Base-by-base conservation (phyloP, 225 moss, liverwort and hornwort genomes). In the Asterella californica region DNA sequence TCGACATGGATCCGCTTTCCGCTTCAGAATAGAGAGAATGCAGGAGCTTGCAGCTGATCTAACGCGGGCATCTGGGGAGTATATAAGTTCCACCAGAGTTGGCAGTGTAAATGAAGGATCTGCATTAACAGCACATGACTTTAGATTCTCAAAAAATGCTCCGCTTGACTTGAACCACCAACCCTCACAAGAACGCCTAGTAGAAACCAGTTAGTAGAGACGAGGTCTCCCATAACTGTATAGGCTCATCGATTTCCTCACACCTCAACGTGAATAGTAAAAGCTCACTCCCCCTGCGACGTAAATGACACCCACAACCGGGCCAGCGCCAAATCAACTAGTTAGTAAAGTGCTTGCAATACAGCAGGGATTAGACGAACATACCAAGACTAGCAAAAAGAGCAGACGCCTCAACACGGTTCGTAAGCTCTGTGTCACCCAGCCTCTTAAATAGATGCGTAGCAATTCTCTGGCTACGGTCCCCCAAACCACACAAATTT, bases 301-400 rank as follows among this genome's bases (percentile, higher is more conserved):
- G 33, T 33, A 30, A 9, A 18, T 72, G 25, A 30, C 14, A 17
- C 52, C 15, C 29, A 29, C 15, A 2, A n/a, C 4, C 53, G 4
- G 30, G 48, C 32, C 30, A 74, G 50, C 52, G 30, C 0, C 50
- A 70, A 74, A 14, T 18, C 15, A 33, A 33, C 45, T 33, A 15
- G 7, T 2, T 52, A 12, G 45, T 0, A 19, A 69, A 47, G 10
- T 15, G 2, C 49, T 53, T 32, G 19, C 34, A 0, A 45, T 70
- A 37, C 1, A 1, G 69, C 11, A 19, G 69, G 30, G 27, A 19
- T 76, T 36, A 18, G n/a, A 29, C 18, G 38, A 50, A 29, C 78
- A 30, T 94, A 94, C 96, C 96, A 81, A 99, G 99, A 81, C 91
- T 99, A 73, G 95, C 91, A 84, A 99, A 99, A 71, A 99, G 93